phyloP scores from a whole-genome alignment of 345 rosid species.

The Linum trigynum region DNA sequence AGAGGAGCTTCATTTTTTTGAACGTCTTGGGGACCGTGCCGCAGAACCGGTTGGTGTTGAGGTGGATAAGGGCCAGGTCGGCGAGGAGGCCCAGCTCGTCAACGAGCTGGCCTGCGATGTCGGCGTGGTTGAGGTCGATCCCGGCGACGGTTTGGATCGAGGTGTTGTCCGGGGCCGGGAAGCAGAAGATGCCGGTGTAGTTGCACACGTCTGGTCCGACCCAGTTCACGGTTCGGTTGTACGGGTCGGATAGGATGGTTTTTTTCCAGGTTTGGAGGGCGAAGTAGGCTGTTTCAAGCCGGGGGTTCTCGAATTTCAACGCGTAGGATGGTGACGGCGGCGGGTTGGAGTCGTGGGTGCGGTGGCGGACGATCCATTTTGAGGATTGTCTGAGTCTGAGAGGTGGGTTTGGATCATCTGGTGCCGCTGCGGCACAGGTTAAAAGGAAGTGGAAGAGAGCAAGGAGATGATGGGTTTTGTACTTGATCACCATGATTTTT shows the following conservation, averaged over 20 bases:
- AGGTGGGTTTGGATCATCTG: not conserved
- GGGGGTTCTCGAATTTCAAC: conserved; percentile 37
- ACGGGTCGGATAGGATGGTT: conserved; percentile 43
- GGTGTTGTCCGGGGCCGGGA: conserved; percentile 38
- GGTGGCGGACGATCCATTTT: not conserved
- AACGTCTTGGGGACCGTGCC: conserved; percentile 49
- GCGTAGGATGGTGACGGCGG: not conserved
- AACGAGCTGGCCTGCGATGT: conserved; percentile 66
- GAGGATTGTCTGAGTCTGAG: not conserved
- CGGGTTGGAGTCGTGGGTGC: not conserved
- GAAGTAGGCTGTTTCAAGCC: conserved; percentile 49
- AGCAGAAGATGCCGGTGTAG: conserved; percentile 68
- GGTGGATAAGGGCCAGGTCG: conserved; percentile 55
- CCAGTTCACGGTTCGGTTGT: conserved; percentile 39
- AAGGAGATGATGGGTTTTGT: not conserved
- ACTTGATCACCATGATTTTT: not conserved
- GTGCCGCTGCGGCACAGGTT: not conserved
- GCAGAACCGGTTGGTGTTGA: conserved; percentile 78
- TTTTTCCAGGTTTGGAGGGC: conserved; percentile 83
- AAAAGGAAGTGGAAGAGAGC: not conserved
- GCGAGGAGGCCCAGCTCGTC: conserved; percentile 52
- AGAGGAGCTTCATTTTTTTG: conserved; percentile 14
- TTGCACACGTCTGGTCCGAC: conserved; percentile 63
- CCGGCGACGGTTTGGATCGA: conserved; percentile 56
- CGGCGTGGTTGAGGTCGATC: conserved; percentile 62